phyloP scores from a whole-genome alignment of 345 rosid genomes.

The Barbarea vulgaris region DNA sequence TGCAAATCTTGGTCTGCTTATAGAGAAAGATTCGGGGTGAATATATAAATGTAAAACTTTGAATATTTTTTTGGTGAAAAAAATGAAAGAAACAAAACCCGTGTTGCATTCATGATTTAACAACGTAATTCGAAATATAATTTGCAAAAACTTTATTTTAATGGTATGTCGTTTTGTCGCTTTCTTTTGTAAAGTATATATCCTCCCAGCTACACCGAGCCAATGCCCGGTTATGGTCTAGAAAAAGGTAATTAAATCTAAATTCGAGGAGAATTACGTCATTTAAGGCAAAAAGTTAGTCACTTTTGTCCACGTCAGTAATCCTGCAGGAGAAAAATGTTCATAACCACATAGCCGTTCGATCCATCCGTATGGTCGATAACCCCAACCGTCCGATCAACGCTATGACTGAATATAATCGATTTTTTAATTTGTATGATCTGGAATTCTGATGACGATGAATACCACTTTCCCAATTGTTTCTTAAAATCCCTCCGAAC shows the following conservation, averaged over 20 bases:
- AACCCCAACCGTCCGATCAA: conserved; percentile 41
- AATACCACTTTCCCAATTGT: conserved; percentile 30
- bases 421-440: background rate
- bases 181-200: background rate
- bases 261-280: conserved; percentile 2
- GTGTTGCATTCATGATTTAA: background rate
- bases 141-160: background rate
- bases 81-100: background rate
- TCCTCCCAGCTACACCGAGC: background rate
- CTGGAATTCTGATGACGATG: background rate
- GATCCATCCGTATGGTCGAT: background rate
- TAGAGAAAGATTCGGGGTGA: conserved; percentile 3
- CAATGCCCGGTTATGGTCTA: background rate
- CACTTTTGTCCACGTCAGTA: conserved; percentile 27
- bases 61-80: background rate
- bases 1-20: background rate
- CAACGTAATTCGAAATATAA: background rate
- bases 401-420: background rate
- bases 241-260: background rate
- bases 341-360: conserved; percentile 20
- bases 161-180: background rate
- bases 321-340: conserved; percentile 19
- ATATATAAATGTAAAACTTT: conserved; percentile 1
- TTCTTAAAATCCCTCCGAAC: background rate
- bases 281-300: background rate